Evolutionary conservation across 169 alveolate genomes (phyloP).

Genomic region (Eimeria acervulina): DNA sequence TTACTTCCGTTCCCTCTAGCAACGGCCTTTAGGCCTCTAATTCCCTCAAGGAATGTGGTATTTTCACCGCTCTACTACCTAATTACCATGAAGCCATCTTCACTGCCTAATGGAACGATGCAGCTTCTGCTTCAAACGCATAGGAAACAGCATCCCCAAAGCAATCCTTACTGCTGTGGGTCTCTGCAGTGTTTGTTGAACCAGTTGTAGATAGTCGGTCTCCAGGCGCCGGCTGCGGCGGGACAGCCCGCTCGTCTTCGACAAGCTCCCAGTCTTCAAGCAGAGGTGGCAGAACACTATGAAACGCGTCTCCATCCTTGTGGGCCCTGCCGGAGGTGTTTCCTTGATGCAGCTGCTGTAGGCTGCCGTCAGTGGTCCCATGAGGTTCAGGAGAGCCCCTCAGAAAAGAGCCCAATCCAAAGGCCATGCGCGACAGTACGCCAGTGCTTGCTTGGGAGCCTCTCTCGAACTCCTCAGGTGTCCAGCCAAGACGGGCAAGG

Average conservation of each 20-base stretch:
- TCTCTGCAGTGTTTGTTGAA: not conserved
- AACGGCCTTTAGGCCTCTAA: not conserved
- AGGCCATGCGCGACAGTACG: conserved; percentile 43
- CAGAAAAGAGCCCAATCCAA: conserved; percentile 37
- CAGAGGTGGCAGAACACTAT: not conserved
- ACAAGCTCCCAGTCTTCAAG: conserved; percentile 65
- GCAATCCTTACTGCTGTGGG: not conserved
- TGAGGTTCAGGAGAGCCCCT: conserved; percentile 25
- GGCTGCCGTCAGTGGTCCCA: not conserved
- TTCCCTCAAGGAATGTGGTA: not conserved
- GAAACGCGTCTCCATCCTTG: not conserved
- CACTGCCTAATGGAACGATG: not conserved
- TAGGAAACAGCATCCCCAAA: conserved; percentile 59
- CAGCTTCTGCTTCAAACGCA: conserved; percentile 53
- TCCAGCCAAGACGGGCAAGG: conserved; percentile 81
- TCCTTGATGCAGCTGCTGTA: conserved; percentile 58
- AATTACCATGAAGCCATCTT: not conserved
- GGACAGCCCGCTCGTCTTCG: conserved; percentile 46
- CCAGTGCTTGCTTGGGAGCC: conserved; percentile 72
- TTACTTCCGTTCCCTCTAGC: not conserved
- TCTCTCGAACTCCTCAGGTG: conserved; percentile 77
- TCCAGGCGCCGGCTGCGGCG: conserved; percentile 26
- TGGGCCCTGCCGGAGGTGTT: not conserved
- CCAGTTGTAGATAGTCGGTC: not conserved
- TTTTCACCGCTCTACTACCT: not conserved